Evolutionary conservation across 257 asterid species (phyloP).

Genomic region (Mentha longifolia): DNA sequence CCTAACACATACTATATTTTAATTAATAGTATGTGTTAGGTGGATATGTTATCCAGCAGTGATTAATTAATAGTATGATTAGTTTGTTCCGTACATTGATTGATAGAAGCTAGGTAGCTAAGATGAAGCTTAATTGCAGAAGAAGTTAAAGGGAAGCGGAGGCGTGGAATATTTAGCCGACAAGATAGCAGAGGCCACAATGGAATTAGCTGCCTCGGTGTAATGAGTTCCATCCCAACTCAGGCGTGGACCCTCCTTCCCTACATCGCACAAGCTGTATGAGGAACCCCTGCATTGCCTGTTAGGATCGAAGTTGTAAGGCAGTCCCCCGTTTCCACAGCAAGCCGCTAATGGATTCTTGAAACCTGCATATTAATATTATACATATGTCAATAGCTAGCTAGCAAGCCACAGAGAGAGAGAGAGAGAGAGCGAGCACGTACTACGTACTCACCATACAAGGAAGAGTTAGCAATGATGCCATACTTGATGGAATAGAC

Average conservation of each 20-base stretch:
- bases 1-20: too few species aligned
- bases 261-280: slow-evolving; percentile 33
- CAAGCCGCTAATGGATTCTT: slow-evolving; percentile 44
- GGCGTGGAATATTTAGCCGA: slow-evolving; percentile 41
- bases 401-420: too few species aligned
- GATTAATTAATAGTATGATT: too few species aligned
- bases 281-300: slow-evolving; percentile 28
- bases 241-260: slow-evolving; percentile 1
- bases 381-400: too few species aligned
- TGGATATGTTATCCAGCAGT: too few species aligned
- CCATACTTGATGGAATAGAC: slow-evolving; percentile 48
- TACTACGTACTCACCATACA: slow-evolving; percentile 23
- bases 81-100: too few species aligned
- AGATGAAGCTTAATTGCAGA: too few species aligned
- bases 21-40: too few species aligned
- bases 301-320: slow-evolving; percentile 37
- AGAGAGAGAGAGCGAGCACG: too few species aligned
- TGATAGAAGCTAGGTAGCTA: too few species aligned
- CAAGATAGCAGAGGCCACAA: slow-evolving; percentile 35
- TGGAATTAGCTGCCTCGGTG: slow-evolving; percentile 41
- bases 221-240: slow-evolving; percentile 55
- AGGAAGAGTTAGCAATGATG: slow-evolving; percentile 38
- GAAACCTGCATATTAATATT: slow-evolving; percentile 20
- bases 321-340: slow-evolving; percentile 45
- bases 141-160: too few species aligned